phyloP scores from a whole-genome alignment of 352 stramenopile genomes.

The Pythium aquatile region DNA sequence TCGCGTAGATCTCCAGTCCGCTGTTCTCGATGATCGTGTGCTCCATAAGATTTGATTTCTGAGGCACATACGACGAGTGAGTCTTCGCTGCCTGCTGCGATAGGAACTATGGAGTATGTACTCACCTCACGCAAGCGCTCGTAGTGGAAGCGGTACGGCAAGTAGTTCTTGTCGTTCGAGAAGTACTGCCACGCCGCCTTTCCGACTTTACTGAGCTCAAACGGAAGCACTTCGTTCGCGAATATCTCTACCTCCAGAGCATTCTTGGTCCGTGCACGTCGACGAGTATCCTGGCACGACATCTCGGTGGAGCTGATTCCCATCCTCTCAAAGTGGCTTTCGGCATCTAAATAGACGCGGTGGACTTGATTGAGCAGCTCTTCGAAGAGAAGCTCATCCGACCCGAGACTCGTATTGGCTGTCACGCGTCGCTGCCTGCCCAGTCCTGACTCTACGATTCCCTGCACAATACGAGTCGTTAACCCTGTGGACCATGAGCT shows the following conservation, averaged over 20 bases:
- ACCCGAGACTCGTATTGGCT: not conserved
- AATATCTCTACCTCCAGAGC: conserved; percentile 20
- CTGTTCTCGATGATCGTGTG: conserved; percentile 57
- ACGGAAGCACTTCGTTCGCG: conserved; percentile 14
- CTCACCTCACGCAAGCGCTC: conserved; percentile 4
- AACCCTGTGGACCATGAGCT: no score
- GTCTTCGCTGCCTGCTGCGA: no score
- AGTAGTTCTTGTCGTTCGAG: conserved; percentile 17
- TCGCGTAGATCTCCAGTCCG: conserved; percentile 43
- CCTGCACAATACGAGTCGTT: not conserved
- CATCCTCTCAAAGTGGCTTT: conserved; percentile 4
- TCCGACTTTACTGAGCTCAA: conserved; percentile 8
- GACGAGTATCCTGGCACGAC: conserved; percentile 10
- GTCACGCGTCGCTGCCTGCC: conserved; percentile 16
- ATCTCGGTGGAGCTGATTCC: not conserved
- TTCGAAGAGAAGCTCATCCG: conserved; percentile 8
- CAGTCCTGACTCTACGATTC: conserved; percentile 11
- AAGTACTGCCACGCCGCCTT: conserved; percentile 20
- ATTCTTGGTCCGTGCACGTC: not conserved
- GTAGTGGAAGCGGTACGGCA: conserved; percentile 20
- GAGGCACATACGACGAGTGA: no score
- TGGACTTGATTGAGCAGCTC: conserved; percentile 15
- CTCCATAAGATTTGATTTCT: conserved; percentile 19
- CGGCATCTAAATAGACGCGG: conserved; percentile 4
- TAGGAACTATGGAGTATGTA: not conserved